phyloP scores from a whole-genome alignment of 1,284 basidiomycete species.

The Rhodotorula sp. region DNA sequence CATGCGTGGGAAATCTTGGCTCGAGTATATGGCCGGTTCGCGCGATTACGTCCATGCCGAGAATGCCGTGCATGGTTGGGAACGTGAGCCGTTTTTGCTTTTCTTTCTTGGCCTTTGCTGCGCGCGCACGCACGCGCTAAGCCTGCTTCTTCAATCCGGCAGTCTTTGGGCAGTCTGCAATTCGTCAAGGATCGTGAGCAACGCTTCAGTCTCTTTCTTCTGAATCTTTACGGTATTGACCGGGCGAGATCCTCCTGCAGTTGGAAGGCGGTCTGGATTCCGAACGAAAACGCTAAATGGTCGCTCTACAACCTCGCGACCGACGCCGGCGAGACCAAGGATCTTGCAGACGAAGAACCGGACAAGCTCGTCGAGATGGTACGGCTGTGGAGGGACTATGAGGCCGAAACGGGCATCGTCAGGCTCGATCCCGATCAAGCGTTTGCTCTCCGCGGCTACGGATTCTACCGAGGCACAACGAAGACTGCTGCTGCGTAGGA shows the following conservation, averaged over 20 bases:
- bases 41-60: not conserved
- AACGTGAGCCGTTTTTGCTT: not conserved
- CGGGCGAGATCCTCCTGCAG: not conserved
- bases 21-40: not conserved
- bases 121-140: not conserved
- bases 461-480: conserved; percentile 3
- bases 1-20: conserved; percentile 1
- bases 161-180: conserved; percentile 4
- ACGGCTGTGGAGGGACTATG: conserved; percentile 4
- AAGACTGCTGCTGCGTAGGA: too few species aligned
- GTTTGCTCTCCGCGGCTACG: conserved; percentile 2
- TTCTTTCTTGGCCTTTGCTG: not conserved
- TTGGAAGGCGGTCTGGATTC: conserved; percentile 9
- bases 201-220: not conserved
- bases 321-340: not conserved
- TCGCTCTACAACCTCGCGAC: conserved; percentile 1
- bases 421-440: conserved; percentile 7
- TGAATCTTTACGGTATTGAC: not conserved
- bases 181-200: conserved; percentile 6
- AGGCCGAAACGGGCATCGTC: conserved; percentile 6
- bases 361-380: conserved; percentile 1
- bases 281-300: conserved; percentile 1
- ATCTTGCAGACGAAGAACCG: conserved; percentile 2
- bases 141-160: not conserved
- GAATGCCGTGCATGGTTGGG: conserved; percentile 8